Evolutionary conservation across 2,329 filamentous ascomycete species (phyloP), one percentile per base, ranked within the genome.

Genomic region (Aspergillus brasiliensis): DNA sequence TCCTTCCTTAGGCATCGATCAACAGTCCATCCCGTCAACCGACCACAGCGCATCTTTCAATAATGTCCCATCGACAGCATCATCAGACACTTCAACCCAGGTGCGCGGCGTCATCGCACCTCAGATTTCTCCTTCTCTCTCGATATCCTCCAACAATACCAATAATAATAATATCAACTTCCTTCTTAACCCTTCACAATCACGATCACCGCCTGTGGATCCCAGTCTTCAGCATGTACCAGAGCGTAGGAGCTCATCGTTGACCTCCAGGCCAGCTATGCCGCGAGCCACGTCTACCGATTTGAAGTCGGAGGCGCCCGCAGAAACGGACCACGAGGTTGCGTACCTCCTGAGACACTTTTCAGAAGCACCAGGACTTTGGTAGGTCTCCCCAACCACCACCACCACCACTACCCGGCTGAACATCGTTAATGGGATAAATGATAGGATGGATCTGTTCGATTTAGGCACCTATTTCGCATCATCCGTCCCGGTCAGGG

Each of bases 331-430:
- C 54, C 82, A 84, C 62, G 84, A 88, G 66, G 79, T 84, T 59
- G 82, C 84, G n/a, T 87, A 84, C 65, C 76, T 88, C 1, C 74
- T 87, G 52, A 77, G 85, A 25, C 84, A 86, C 71, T 88, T 86
- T 67, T 83, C 84, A 2, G 84, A 88, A 71, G 81, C 80, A 0
- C 80, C 85, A 23, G 85, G 84, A 6, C 82, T 83, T 65, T 88
- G 86, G 85, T 81, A 69, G 67, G 78, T 56, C n/a, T n/a, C n/a
- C n/a, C n/a, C n/a, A n/a, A n/a, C n/a, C 15, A 5, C 13, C 17
- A 34, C 27, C 7, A 13, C 8, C 48, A 5, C 10, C 27, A 3
- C 17, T 23, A 19, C 17, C 38, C 15, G 31, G n/a, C n/a, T 7
- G 31, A 15, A n/a, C 21, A 28, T 44, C 15, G 23, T 59, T 67